Conservation (phyloP, 495 filamentous ascomycete genomes). For the Talaromyces proteolyticus region DNA sequence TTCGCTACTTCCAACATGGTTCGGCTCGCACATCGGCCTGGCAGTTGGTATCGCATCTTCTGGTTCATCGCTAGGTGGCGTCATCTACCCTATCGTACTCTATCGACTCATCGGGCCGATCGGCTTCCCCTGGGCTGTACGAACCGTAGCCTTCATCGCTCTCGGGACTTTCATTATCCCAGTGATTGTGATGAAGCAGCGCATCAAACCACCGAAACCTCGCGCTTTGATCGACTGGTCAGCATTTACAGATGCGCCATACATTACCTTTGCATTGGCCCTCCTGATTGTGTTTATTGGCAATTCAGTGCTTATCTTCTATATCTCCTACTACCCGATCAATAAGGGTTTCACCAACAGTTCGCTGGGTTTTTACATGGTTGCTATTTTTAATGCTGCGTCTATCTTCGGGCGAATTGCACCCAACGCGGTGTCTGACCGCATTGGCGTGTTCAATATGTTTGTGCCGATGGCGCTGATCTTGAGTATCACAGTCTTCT, state of each 20-base stretch:
- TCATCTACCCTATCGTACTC: constrained; percentile 45
- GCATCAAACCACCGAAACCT: constrained; percentile 16
- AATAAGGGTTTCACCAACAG: constrained; percentile 45
- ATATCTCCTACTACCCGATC: constrained; percentile 51
- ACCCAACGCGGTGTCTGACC: constrained; percentile 29
- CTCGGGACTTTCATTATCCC: constrained; percentile 33
- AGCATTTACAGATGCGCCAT: constrained; percentile 26
- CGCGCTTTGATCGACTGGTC: constrained; percentile 19
- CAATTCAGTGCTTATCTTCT: constrained; percentile 27
- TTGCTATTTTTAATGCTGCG: constrained; percentile 35
- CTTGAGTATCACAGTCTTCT: constrained; percentile 20
- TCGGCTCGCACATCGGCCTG: constrained; percentile 27
- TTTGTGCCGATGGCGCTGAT: constrained; percentile 20
- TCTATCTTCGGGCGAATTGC: constrained; percentile 32
- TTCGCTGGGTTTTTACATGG: constrained; percentile 42
- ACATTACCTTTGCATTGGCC: constrained; percentile 20
- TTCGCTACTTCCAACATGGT: constrained; percentile 32
- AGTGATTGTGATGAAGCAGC: constrained; percentile 28
- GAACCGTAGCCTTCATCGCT: constrained; percentile 40
- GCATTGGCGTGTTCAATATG: constrained; percentile 28
- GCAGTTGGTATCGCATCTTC: constrained; percentile 37
- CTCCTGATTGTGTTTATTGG: constrained; percentile 20
- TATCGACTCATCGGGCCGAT: constrained; percentile 29
- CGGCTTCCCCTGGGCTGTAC: constrained; percentile 43
- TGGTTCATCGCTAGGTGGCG: constrained; percentile 37